Conservation (phyloP, 2,329 filamentous ascomycete species). For the Sphaerostilbella broomeana region DNA sequence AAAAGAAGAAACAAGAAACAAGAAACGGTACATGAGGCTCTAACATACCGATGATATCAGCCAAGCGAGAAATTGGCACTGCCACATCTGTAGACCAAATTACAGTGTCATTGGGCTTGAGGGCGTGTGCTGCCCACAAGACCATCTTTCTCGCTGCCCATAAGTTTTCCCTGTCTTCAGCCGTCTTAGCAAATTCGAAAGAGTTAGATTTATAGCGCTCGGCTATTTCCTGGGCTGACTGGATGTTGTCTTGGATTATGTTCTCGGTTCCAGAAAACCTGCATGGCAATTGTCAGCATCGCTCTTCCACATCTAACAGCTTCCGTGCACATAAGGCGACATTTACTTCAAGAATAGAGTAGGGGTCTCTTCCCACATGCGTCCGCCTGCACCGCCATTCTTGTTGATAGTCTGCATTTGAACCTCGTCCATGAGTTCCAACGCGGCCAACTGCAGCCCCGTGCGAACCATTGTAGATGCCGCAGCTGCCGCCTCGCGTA, state of each 20-base stretch:
- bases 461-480: slow-evolving; percentile 58
- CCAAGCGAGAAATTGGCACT: slow-evolving; percentile 64
- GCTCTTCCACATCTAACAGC: not conserved
- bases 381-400: slow-evolving; percentile 49
- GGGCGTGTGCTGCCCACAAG: slow-evolving; percentile 65
- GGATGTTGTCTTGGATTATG: slow-evolving; percentile 54
- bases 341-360: slow-evolving; percentile 66
- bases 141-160: slow-evolving; percentile 73
- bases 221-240: slow-evolving; percentile 49
- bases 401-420: slow-evolving; percentile 64
- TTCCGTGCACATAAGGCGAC: not conserved
- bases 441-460: slow-evolving; percentile 59
- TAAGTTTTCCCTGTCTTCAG: slow-evolving; percentile 60
- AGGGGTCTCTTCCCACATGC: slow-evolving; percentile 60
- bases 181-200: slow-evolving; percentile 61
- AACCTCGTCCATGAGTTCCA: slow-evolving; percentile 57
- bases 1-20: not conserved
- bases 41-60: slow-evolving; percentile 54
- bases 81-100: slow-evolving; percentile 80
- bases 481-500: slow-evolving; percentile 56
- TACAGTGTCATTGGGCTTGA: slow-evolving; percentile 51
- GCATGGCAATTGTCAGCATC: not conserved
- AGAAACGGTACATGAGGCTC: not conserved
- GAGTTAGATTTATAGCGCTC: slow-evolving; percentile 43
- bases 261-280: slow-evolving; percentile 58